Evolutionary conservation across 2,329 filamentous ascomycete genomes (phyloP).

Genomic region (Fusarium sp.): DNA sequence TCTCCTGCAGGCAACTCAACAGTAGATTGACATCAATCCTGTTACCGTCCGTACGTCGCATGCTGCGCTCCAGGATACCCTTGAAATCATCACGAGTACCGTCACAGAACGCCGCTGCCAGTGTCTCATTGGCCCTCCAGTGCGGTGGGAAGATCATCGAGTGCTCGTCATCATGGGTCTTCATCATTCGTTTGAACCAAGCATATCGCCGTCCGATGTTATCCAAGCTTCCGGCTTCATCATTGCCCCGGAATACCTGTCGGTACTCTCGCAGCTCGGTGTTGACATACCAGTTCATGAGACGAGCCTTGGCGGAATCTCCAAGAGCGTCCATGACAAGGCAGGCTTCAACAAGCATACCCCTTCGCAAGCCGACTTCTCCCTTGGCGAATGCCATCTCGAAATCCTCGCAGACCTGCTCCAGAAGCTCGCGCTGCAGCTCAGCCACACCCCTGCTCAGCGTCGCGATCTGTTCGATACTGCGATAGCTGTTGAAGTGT

Average conservation of each 20-base stretch:
- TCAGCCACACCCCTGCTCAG: conserved; percentile 93
- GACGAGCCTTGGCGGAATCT: conserved; percentile 81
- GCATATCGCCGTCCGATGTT: conserved; percentile 95
- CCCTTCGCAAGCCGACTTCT: conserved; percentile 77
- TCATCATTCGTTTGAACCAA: conserved; percentile 96
- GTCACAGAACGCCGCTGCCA: conserved; percentile 94
- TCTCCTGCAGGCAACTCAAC: conserved; percentile 91
- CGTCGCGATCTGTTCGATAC: conserved; percentile 96
- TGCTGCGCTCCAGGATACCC: conserved; percentile 87
- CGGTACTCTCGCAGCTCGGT: conserved; percentile 95
- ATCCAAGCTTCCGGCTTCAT: conserved; percentile 95
- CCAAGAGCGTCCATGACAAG: conserved; percentile 95
- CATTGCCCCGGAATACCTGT: conserved; percentile 94
- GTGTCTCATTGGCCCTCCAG: conserved; percentile 91
- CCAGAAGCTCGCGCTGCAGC: conserved; percentile 88
- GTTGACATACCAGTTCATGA: conserved; percentile 98
- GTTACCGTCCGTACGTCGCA: conserved; percentile 80
- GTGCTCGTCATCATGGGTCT: conserved; percentile 95
- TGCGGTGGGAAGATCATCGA: conserved; percentile 84
- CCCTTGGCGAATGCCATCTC: conserved; percentile 93
- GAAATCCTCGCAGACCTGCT: conserved; percentile 99
- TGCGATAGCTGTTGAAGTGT: conserved; percentile 97
- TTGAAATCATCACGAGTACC: conserved; percentile 96
- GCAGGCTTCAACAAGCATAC: conserved; percentile 85
- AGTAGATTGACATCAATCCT: conserved; percentile 91